Evolutionary conservation across 805 yeast genomes (phyloP), one percentile per base, ranked within the genome.

Genomic region (Candida jianshihensis): DNA sequence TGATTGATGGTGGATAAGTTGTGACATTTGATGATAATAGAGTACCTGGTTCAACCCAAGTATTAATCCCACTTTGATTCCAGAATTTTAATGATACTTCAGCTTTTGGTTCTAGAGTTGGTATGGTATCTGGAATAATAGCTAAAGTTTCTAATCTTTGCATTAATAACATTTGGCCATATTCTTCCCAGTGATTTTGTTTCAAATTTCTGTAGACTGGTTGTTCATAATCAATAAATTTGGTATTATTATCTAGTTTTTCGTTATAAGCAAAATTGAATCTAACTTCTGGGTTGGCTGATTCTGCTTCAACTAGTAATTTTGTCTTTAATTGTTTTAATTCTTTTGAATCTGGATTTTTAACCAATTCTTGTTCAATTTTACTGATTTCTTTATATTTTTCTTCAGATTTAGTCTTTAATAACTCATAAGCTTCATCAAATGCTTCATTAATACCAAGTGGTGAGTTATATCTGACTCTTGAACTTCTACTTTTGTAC

Each of bases 81-180:
- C 88, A 80, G 54, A 89, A 89, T 60, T 77, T 78, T 31, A 92
- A 53, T 31, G 73, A 68, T 6, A 90, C 84, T 35, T 83, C 87
- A 14, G 75, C 90, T 43, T 70, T 63, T 15, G 97, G 97, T 9
- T 73, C 79, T 39, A 92, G 60, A 2, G 97, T 88, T 19, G 97
- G 92, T 58, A 92, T 56, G 4, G 97, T 89, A 56, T 92, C 98
- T 13, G 98, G 98, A 40, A 92, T 84, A 30, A 86, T 86, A 30
- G 72, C 73, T 47, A 87, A 64, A 38, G 82, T 78, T 63, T 92
- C 98, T 36, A 92, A 61, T 65, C 97, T 78, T 64, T 92, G 97
- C 92, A 92, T 86, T 36, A 81, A 66, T 35, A 86, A 55, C 85
- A 87, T 82, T 59, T 76, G 75, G 30, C 75, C 79, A 43, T 78